Percentiles rank a stretch among this genome's conserved stretches.
Evolutionary conservation across 495 filamentous ascomycete species (phyloP).

Genomic region (Diplogelasinospora grovesii): DNA sequence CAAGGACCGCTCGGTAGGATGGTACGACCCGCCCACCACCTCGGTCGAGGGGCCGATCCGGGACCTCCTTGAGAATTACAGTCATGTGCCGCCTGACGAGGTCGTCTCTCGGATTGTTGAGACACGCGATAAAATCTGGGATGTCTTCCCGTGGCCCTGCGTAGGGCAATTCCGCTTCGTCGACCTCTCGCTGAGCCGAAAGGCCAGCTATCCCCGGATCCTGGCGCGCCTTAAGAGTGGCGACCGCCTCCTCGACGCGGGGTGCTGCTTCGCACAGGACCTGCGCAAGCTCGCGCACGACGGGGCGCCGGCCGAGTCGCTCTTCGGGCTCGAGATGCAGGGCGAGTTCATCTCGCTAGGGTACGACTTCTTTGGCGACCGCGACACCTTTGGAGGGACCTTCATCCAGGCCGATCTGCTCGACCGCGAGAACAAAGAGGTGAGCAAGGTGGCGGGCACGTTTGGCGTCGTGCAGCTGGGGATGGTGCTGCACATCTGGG

Average conservation of each 20-base stretch:
- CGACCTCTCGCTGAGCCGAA: conserved; percentile 26
- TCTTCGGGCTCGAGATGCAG: conserved; percentile 47
- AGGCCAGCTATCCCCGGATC: conserved; percentile 4
- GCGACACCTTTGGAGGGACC: conserved; percentile 17
- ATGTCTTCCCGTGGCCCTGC: conserved; percentile 46
- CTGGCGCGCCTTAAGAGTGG: conserved; percentile 4
- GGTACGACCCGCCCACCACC: conserved; percentile 8
- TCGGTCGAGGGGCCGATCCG: conserved; percentile 6
- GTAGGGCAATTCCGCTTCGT: conserved; percentile 50
- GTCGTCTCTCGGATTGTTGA: conserved; percentile 40
- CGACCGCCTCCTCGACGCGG: conserved; percentile 39
- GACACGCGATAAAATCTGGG: conserved; percentile 32
- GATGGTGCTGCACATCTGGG: conserved; percentile 42
- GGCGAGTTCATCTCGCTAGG: conserved; percentile 44
- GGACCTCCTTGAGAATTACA: conserved; percentile 41
- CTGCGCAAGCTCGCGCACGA: conserved; percentile 41
- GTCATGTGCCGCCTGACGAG: conserved; percentile 35
- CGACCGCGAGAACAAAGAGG: background rate
- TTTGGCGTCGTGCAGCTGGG: conserved; percentile 37
- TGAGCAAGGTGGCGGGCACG: conserved; percentile 19
- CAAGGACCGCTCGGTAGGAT: conserved; percentile 5
- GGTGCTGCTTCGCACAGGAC: conserved; percentile 47
- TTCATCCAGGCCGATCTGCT: conserved; percentile 31
- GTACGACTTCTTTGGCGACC: conserved; percentile 32
- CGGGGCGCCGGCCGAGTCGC: conserved; percentile 32